Conservation (phyloP, 1,139 yeast genomes). For the Spathaspora sp. region DNA sequence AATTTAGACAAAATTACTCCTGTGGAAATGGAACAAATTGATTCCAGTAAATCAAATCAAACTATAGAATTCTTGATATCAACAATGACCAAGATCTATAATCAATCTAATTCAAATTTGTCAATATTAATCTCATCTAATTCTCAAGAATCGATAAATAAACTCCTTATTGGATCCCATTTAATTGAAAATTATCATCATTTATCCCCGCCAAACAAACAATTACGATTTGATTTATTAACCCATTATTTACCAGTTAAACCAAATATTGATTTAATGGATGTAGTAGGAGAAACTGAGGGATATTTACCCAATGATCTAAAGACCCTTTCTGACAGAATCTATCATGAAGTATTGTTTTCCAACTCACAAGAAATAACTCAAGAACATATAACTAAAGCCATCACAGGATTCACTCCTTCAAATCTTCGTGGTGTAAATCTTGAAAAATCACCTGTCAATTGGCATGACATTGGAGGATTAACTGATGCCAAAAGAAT, state of each 20-base stretch:
- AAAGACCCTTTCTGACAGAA: constrained; percentile 68
- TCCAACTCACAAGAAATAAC: constrained; percentile 16
- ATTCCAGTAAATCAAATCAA: constrained; percentile 59
- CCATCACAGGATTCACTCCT: constrained; percentile 72
- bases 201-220: constrained; percentile 70
- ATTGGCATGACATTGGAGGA: constrained; percentile 93
- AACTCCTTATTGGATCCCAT: constrained; percentile 64
- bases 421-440: constrained; percentile 85
- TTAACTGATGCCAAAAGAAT: constrained; percentile 71
- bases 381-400: constrained; percentile 48
- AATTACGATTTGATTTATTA: constrained; percentile 54
- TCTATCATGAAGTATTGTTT: constrained; percentile 65
- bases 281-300: constrained; percentile 78
- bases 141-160: constrained; percentile 66
- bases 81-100: constrained; percentile 40
- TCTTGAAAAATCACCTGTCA: constrained; percentile 69
- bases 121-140: constrained; percentile 58
- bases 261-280: constrained; percentile 63
- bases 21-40: constrained; percentile 71
- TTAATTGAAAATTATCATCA: constrained; percentile 63
- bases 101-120: constrained; percentile 44
- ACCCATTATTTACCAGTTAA: constrained; percentile 19
- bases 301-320: constrained; percentile 88
- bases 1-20: constrained; percentile 77
- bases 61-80: constrained; percentile 47